phyloP scores from a whole-genome alignment of 2,329 filamentous ascomycete species.

The Diaporthe sp. region DNA sequence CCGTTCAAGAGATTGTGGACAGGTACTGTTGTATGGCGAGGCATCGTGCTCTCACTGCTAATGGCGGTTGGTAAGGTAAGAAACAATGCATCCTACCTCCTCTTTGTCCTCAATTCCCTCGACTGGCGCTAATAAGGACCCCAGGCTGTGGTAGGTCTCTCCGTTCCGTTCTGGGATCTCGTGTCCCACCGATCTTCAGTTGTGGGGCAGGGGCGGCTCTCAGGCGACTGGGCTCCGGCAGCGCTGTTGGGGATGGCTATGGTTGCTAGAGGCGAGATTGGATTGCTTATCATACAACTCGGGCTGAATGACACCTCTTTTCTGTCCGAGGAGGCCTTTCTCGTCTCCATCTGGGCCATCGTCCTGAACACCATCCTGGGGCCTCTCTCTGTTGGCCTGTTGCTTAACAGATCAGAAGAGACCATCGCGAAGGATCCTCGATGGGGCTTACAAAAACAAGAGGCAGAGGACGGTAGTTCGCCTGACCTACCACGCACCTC shows the following conservation, averaged over 20 bases:
- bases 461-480: not conserved
- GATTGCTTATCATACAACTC: slow-evolving; percentile 64
- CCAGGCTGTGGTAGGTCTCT: slow-evolving; percentile 41
- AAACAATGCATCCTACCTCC: not conserved
- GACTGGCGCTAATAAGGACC: not conserved
- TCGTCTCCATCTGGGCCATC: slow-evolving; percentile 69
- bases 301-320: slow-evolving; percentile 54
- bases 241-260: slow-evolving; percentile 70
- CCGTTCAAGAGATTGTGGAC: slow-evolving; percentile 69
- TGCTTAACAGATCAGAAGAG: slow-evolving; percentile 50
- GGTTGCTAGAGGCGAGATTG: slow-evolving; percentile 72
- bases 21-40: slow-evolving; percentile 66
- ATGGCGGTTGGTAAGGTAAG: slow-evolving; percentile 62
- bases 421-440: slow-evolving; percentile 39
- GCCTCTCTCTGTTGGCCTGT: slow-evolving; percentile 63
- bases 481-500: not conserved
- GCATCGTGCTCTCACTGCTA: slow-evolving; percentile 67
- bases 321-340: slow-evolving; percentile 66
- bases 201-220: too few relatives aligned
- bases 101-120: too few relatives aligned
- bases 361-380: slow-evolving; percentile 69
- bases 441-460: slow-evolving; percentile 40
- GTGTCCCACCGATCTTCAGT: slow-evolving; percentile 54
- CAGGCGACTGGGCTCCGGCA: slow-evolving; percentile 52
- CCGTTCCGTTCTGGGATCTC: slow-evolving; percentile 51